phyloP scores from a whole-genome alignment of 306 rosid species.

The Heteromeles arbutifolia region DNA sequence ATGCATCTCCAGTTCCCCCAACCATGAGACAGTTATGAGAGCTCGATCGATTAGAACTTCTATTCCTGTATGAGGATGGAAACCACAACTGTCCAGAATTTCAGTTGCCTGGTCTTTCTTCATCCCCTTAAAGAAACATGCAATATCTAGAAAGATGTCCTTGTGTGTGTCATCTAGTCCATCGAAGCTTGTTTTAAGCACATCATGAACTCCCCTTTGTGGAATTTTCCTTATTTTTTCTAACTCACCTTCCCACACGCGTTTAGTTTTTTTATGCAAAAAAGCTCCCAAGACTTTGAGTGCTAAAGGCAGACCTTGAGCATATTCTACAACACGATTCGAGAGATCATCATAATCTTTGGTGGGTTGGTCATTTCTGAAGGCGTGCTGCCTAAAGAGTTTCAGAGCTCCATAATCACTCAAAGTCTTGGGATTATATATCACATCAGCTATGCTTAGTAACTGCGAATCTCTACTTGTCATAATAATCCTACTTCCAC shows the following conservation, averaged over 20 bases:
- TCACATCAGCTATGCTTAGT: not conserved
- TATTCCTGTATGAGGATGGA: constrained; percentile 19
- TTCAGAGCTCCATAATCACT: not conserved
- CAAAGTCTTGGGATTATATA: not conserved
- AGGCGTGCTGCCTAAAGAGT: constrained; percentile 11
- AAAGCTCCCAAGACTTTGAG: too few relatives aligned
- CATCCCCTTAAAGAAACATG: constrained; percentile 40
- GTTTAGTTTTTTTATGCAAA: accelerated
- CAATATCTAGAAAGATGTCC: not conserved
- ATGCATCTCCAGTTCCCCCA: too few relatives aligned
- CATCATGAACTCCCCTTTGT: too few relatives aligned
- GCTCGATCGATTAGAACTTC: constrained; percentile 25
- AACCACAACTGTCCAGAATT: constrained; percentile 12
- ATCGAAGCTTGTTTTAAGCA: too few relatives aligned
- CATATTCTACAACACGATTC: too few relatives aligned
- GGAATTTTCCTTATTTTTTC: too few relatives aligned
- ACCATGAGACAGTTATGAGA: not conserved
- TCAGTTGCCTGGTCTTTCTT: constrained; percentile 3
- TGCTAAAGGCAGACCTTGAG: too few relatives aligned
- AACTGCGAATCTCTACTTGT: constrained; percentile 13
- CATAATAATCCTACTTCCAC: constrained; percentile 6
- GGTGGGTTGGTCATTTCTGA: not conserved
- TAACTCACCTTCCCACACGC: too few relatives aligned
- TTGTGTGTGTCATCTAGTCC: too few relatives aligned
- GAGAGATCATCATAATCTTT: too few relatives aligned